A percentile compares a stretch with the other conserved stretches of the same genome.
These are phyloP conservation scores for Clarireedia paspali DNA, from an alignment of 2,329 filamentous ascomycete species.

Conservation along the genomic window DNA sequence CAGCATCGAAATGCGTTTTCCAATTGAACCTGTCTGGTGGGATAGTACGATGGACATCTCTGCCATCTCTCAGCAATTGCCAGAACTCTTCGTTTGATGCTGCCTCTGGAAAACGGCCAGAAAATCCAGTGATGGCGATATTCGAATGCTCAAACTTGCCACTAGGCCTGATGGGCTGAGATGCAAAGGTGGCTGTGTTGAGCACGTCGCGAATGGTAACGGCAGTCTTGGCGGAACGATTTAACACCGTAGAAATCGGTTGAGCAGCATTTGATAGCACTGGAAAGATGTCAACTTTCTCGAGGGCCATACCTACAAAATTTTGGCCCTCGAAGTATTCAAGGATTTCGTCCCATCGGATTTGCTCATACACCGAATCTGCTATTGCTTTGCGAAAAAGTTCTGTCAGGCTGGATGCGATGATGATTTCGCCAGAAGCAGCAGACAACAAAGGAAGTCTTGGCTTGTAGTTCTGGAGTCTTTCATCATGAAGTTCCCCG, in stretches of 20 bases:
- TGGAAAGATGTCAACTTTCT: background rate
- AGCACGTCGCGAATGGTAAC: background rate
- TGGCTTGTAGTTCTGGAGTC: background rate
- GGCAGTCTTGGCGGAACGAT: background rate
- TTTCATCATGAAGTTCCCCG: background rate
- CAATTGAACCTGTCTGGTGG: slow-evolving; percentile 65
- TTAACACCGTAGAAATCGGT: background rate
- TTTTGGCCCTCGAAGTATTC: background rate
- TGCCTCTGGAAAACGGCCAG: slow-evolving; percentile 64
- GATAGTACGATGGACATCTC: slow-evolving; percentile 22
- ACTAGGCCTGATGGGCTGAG: background rate
- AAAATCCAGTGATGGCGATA: slow-evolving; percentile 76
- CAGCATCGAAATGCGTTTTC: slow-evolving; percentile 60
- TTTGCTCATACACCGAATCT: background rate
- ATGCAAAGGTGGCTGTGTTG: background rate
- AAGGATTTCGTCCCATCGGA: background rate
- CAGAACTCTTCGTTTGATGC: slow-evolving; percentile 51
- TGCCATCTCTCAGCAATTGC: background rate
- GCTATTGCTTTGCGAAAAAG: background rate
- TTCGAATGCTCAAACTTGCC: slow-evolving; percentile 46
- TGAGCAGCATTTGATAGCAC: background rate
- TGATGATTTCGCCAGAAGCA: background rate
- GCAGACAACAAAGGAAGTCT: background rate
- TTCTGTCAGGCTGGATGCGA: background rate
- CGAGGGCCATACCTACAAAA: background rate